phyloP scores from a whole-genome alignment of 106 monocot genomes.

The Ottelia alismoides region DNA sequence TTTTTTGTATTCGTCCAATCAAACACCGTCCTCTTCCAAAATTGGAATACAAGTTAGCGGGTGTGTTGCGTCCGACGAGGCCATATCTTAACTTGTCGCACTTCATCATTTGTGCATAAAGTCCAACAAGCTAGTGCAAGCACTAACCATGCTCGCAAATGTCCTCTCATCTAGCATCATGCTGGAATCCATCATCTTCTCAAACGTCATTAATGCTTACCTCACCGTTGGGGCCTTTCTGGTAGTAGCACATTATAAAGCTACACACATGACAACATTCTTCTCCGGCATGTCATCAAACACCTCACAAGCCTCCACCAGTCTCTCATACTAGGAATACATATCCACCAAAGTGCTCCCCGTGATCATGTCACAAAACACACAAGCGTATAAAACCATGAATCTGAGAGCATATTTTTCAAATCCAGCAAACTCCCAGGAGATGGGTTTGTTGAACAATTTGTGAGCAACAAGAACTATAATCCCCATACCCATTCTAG shows the following conservation, averaged over 20 bases:
- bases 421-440: constrained; percentile 33
- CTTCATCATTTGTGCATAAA: constrained; percentile 24
- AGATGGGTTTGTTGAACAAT: constrained; percentile 43
- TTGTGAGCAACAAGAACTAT: constrained; percentile 34
- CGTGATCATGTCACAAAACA: constrained; percentile 41
- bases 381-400: constrained; percentile 30
- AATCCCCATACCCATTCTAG: constrained; percentile 30
- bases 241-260: constrained; percentile 63
- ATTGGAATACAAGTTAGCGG: constrained; percentile 78
- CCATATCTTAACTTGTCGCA: constrained; percentile 27
- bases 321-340: constrained; percentile 50
- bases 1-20: constrained; percentile 44
- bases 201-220: constrained; percentile 28
- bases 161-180: constrained; percentile 48
- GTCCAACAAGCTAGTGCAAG: constrained; percentile 41
- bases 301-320: constrained; percentile 29
- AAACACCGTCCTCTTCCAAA: constrained; percentile 48
- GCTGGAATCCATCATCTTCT: constrained; percentile 37
- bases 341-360: constrained; percentile 52
- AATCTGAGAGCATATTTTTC: constrained; percentile 28
- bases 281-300: constrained; percentile 42
- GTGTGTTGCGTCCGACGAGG: constrained; percentile 44
- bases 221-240: constrained; percentile 50
- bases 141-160: constrained; percentile 62
- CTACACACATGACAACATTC: constrained; percentile 58